Base-by-base conservation (phyloP, 768 basidiomycete species). In the Russula virescens region DNA sequence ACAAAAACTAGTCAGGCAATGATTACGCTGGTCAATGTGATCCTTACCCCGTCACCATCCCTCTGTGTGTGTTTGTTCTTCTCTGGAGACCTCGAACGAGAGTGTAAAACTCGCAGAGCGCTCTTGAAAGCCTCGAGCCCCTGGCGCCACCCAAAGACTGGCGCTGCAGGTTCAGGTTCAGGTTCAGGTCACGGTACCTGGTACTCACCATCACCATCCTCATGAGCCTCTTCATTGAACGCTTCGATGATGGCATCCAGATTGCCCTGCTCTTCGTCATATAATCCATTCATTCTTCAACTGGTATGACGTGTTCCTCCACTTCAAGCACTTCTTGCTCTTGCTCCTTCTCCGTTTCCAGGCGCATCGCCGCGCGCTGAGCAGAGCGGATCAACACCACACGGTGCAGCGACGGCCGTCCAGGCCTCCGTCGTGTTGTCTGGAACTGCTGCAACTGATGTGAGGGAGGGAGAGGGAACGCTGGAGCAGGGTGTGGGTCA, bases 301-400 rank as follows among this genome's bases (percentile, higher is more conserved):
- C 53, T 1, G 58, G 55, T 6, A 56, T 9, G 10, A 65, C 63
- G 40, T 58, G 53, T 25, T 43, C 66, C 34, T 67, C 66, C 23
- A 66, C 58, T 53, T 68, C 67, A 16, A 46, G 60, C 40, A 83
- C 81, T 57, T 79, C 75, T 49, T 77, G 78, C 49, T 82, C 78
- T 60, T 83, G 80, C 59, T 81, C 78, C 38, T 68, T 72, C 61
- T 84, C 83, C 59, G 75, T 76, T 67, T 83, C 85, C 5, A 78
- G 76, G 45, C 77, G 75, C 67, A 82, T 59, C 0, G 82, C 79
- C 0, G 82, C 82, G 16, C 86, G 77, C 68, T 89, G 87, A 0
- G 86, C 86, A 43, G 84, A 86, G 11, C 86, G 80, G 14, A 90
- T 82, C 13, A 90, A 75, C 2, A 90, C 88, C 0, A 85, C 84